Conservation (phyloP, 306 rosid species). For the Begonia fuchsioides region DNA sequence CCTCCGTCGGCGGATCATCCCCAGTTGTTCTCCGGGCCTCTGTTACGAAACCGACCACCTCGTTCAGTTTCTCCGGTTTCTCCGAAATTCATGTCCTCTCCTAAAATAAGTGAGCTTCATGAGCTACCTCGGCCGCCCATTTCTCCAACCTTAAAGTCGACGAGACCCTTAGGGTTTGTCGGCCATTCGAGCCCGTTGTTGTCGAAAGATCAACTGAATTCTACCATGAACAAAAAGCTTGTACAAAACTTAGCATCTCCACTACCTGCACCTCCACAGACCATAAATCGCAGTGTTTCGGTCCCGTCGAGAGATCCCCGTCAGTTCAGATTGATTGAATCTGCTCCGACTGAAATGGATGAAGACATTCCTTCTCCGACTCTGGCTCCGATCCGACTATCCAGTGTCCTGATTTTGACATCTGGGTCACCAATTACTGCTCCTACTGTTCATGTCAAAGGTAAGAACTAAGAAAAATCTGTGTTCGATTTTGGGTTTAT, state of each 20-base stretch:
- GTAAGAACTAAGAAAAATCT: too few species aligned
- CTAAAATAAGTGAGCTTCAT: constrained; percentile 92
- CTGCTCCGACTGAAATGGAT: constrained; percentile 1
- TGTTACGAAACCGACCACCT: constrained; percentile 59
- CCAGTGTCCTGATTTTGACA: too few species aligned
- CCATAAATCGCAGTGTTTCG: constrained; percentile 69
- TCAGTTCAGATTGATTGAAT: constrained; percentile 33
- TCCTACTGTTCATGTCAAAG: too few species aligned
- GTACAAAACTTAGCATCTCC: too few species aligned
- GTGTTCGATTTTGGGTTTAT: too few species aligned
- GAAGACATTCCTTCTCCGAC: too few species aligned
- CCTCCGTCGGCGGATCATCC: constrained; percentile 29
- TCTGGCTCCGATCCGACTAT: too few species aligned
- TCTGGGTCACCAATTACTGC: too few species aligned
- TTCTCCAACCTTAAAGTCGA: constrained; percentile 31
- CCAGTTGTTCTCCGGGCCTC: constrained; percentile 77
- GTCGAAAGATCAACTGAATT: constrained; percentile 30
- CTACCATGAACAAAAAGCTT: too few species aligned
- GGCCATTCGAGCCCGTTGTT: constrained; percentile 79
- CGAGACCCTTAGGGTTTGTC: constrained; percentile 38
- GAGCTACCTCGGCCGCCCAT: constrained; percentile 93
- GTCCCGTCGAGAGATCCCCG: constrained; percentile 64
- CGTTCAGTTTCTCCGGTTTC: constrained; percentile 64
- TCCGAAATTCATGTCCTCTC: constrained; percentile 63
- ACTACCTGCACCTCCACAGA: constrained; percentile 73